Evolutionary conservation across 2,329 filamentous ascomycete species (phyloP).

Genomic region (Exophiala dermatitidis): DNA sequence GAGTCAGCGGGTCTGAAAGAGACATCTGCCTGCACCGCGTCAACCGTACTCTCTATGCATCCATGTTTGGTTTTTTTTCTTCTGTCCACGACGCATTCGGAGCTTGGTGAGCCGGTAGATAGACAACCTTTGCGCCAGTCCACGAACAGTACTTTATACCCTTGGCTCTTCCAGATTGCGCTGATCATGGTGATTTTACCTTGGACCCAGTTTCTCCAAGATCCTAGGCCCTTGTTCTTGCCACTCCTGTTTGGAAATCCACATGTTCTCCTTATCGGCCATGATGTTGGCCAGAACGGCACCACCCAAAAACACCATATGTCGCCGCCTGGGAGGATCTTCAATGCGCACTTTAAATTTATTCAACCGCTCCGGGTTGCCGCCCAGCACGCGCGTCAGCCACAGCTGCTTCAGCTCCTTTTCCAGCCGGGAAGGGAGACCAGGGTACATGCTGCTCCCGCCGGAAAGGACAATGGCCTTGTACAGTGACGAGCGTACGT

Average conservation of each 20-base stretch:
- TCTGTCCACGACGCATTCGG: too few relatives aligned
- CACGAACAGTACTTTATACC: too few relatives aligned
- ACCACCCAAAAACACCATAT: conserved; percentile 99
- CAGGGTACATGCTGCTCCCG: conserved; percentile 98
- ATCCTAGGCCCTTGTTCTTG: conserved; percentile 79
- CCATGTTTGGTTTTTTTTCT: too few relatives aligned
- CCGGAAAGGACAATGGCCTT: conserved; percentile 96
- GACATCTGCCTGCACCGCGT: too few relatives aligned
- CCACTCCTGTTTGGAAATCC: conserved; percentile 97
- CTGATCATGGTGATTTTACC: conserved; percentile 42
- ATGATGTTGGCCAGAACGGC: conserved; percentile 97
- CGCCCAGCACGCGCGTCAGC: conserved; percentile 82
- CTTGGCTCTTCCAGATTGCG: too few relatives aligned
- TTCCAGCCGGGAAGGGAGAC: conserved; percentile 85
- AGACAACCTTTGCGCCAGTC: too few relatives aligned
- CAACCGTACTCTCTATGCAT: too few relatives aligned
- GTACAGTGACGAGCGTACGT: conserved; percentile 87
- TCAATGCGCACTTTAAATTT: conserved; percentile 99
- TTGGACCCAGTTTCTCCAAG: conserved; percentile 85
- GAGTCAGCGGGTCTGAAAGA: too few relatives aligned
- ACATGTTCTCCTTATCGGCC: conserved; percentile 98
- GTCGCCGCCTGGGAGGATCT: conserved; percentile 86
- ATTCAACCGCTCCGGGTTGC: conserved; percentile 83
- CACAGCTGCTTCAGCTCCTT: conserved; percentile 99
- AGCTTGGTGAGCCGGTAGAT: too few relatives aligned